Evolutionary conservation across 805 yeast species (phyloP), one percentile per base, ranked within the genome.

Genomic region (Candida andamanensis): DNA sequence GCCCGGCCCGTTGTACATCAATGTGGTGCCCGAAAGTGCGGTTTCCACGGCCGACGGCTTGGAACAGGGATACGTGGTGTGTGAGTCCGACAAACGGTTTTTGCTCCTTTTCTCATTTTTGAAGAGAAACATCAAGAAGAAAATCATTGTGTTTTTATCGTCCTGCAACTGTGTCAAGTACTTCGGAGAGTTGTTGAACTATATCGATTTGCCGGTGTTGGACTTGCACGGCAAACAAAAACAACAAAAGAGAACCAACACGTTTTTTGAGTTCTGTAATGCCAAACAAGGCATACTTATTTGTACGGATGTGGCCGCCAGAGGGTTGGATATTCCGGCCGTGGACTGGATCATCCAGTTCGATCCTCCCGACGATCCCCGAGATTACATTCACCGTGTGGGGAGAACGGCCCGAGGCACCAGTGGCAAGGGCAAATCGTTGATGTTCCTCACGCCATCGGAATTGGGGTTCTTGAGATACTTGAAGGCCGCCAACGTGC

Each of bases 321-420:
- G 99, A 72, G 99, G 99, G 15, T 76, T 92, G 45, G 99, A 92
- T 68, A 92, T 92, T 47, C 99, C 99, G 33, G 81, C 94, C 17
- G 98, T 92, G 34, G 98, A 94, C 67, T 92, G 98, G 98, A 92
- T 92, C 52, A 83, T 92, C 44, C 98, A 92, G 69, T 92, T 86
- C 54, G 99, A 92, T 60, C 98, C 98, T 35, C 98, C 98, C 58
- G 98, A 92, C 80, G 98, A 92, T 65, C 98, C 98, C 62, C 80
- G 97, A 66, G 97, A 92, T 63, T 92, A 92, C 59, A 92, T 92
- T 47, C 99, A 92, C 67, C 79, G 99, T 62, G 98, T 92, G 22
- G 99, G 99, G 45, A 81, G 99, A 71, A 92, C 99, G 17, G 99
- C 98, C 22, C 81, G 98, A 69, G 95, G 95, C 44, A 64, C 81